phyloP scores from a whole-genome alignment of 1,284 basidiomycete species.

The Clitocybe nebularis region DNA sequence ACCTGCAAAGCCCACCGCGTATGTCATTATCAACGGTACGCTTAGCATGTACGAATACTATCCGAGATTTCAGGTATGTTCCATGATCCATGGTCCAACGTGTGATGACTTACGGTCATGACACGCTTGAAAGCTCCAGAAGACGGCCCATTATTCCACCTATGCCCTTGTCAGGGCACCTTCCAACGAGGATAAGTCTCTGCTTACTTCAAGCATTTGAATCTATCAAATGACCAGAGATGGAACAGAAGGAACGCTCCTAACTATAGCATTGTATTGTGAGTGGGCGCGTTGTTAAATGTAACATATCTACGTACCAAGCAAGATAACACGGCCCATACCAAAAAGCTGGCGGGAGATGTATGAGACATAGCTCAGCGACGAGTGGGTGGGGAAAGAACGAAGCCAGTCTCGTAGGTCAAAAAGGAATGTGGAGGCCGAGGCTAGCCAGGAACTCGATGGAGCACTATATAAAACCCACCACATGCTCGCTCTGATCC shows the following conservation, averaged over 20 bases:
- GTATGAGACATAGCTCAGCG: constrained; percentile 61
- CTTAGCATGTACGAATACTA: constrained; percentile 71
- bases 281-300: no score
- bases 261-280: constrained; percentile 37
- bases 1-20: constrained; percentile 54
- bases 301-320: constrained; percentile 34
- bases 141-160: constrained; percentile 63
- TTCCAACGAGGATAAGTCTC: not conserved
- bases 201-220: constrained; percentile 63
- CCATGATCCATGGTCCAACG: no score
- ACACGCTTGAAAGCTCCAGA: constrained; percentile 73
- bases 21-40: constrained; percentile 58
- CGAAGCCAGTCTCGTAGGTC: no score
- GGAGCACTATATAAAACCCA: no score
- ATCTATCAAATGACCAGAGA: constrained; percentile 74
- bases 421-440: no score
- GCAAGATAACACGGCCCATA: constrained; percentile 55
- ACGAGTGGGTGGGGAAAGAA: no score
- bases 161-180: constrained; percentile 21
- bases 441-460: no score
- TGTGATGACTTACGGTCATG: constrained; percentile 63
- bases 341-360: constrained; percentile 53
- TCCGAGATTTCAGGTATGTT: not conserved
- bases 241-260: constrained; percentile 63
- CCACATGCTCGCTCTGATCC: no score